A percentile compares a stretch with the other conserved stretches of the same genome.
Evolutionary conservation across 768 basidiomycete species (phyloP).

Genomic region (Tulasnella calospora): DNA sequence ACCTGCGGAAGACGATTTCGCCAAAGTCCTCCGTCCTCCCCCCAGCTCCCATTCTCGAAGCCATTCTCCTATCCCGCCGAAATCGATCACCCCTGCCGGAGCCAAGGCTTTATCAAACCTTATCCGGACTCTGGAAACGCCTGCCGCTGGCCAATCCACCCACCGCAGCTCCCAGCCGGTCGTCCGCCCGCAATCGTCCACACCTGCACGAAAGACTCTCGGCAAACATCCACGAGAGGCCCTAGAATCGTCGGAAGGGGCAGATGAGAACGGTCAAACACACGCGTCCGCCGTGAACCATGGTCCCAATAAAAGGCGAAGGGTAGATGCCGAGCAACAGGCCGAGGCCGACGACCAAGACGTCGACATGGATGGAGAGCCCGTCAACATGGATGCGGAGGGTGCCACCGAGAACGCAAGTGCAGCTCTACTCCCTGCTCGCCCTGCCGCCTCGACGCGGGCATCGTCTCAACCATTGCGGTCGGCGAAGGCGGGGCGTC

Average conservation of each 20-base stretch:
- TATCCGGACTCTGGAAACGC: not conserved
- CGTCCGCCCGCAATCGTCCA: not conserved
- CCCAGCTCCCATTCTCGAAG: not conserved
- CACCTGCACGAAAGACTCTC: not conserved
- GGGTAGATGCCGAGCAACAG: not conserved
- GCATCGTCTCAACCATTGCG: not conserved
- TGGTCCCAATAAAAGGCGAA: not conserved
- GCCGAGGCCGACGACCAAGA: not conserved
- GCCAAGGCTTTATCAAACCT: not conserved
- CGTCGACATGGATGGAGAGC: conserved; percentile 4
- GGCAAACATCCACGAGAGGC: not conserved
- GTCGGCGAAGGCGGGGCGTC: not conserved
- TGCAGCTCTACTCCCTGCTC: not conserved
- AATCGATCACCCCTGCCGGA: not conserved
- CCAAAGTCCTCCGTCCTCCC: not conserved
- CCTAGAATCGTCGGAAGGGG: not conserved
- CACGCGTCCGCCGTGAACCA: not conserved
- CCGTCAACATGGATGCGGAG: not conserved
- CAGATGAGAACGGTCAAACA: not conserved
- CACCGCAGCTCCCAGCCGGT: not conserved
- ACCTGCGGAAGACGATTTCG: not conserved
- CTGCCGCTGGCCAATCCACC: not conserved
- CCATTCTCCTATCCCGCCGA: not conserved
- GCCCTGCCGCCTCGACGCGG: not conserved
- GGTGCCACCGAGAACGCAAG: not conserved